Evolutionary conservation across 75 land plant genomes (phyloP), one percentile per base, ranked within the genome.

Genomic region (Selaginella moellendorffii): DNA sequence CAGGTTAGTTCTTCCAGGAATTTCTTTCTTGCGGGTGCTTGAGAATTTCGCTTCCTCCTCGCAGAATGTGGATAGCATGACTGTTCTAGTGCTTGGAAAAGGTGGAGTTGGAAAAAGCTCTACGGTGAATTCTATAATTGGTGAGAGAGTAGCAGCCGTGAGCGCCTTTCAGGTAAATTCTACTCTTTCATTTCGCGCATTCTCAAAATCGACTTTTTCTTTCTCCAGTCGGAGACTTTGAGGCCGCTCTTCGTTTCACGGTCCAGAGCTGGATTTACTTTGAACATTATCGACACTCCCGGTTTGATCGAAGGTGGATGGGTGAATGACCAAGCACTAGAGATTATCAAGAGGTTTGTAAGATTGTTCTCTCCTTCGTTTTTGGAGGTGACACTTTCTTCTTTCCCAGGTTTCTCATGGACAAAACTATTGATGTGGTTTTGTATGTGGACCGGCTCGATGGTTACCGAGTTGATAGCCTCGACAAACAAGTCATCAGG

Each of bases 81-180:
- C 97, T 2, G 85, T 89, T 27, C 81, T 93, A 19, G 96, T 93
- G 2, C 71, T 93, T 80, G 98, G 98, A 22, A 93, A 93, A 79
- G 87, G 98, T 53, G 98, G 98, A 21, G 96, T 93, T 46, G 98
- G 98, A 1, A 93, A 93, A 36, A 90, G 97, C 1, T 93, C 98
- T 0, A 93, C 98, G 24, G 85, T 93, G 2, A 93, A 93, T 54
- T 93, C 98, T 12, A 61, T 93, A 2, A 66, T 93, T 19, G 98
- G 98, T 23, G 98, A 93, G 61, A 74, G 97, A 69, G 90, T 76
- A n/a, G 86, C 95, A 27, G 62, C 77, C 65, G 85, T 89, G 2
- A 89, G 80, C 72, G 78, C 96, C 25, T 93, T 93, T 54, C 98
- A 93, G 98, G 98, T 86, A 26, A 27, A n/a, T 52, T 22, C 26